Evolutionary conservation across 2,329 filamentous ascomycete genomes (phyloP).

Genomic region (Leptodontidium sp.): DNA sequence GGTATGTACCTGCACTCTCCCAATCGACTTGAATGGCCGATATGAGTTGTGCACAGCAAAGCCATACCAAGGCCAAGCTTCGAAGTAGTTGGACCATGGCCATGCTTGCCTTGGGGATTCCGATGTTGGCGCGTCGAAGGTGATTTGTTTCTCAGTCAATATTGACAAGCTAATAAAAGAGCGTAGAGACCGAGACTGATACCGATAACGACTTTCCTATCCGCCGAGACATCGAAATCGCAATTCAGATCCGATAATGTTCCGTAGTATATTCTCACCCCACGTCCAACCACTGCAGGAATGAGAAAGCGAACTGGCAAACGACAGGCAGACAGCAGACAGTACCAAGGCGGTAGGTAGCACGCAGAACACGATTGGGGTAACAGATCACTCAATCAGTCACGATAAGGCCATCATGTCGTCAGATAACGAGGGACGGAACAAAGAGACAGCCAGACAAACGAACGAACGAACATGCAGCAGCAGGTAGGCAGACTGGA

Average conservation of each 20-base stretch:
- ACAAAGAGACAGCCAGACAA: background rate
- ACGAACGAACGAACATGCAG: constrained; percentile 3
- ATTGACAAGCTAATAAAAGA: constrained; percentile 15
- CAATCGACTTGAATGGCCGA: constrained; percentile 19
- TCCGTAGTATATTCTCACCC: background rate
- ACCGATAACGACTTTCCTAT: background rate
- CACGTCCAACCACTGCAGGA: background rate
- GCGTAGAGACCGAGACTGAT: background rate
- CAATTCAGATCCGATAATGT: background rate
- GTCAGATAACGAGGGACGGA: background rate
- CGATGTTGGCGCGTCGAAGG: background rate
- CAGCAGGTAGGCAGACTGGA: background rate
- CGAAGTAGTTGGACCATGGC: constrained; percentile 13
- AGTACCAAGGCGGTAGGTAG: no score
- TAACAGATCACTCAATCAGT: background rate
- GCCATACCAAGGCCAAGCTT: constrained; percentile 17
- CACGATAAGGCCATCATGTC: constrained; percentile 11
- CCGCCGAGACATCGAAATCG: background rate
- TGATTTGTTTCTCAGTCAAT: background rate
- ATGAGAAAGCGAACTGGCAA: background rate
- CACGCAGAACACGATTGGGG: background rate
- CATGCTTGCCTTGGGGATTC: constrained; percentile 5
- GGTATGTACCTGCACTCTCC: constrained; percentile 15
- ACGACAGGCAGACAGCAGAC: background rate
- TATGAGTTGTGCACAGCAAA: background rate